phyloP scores from a whole-genome alignment of 169 alveolate species.

The Plasmodium ovale region DNA sequence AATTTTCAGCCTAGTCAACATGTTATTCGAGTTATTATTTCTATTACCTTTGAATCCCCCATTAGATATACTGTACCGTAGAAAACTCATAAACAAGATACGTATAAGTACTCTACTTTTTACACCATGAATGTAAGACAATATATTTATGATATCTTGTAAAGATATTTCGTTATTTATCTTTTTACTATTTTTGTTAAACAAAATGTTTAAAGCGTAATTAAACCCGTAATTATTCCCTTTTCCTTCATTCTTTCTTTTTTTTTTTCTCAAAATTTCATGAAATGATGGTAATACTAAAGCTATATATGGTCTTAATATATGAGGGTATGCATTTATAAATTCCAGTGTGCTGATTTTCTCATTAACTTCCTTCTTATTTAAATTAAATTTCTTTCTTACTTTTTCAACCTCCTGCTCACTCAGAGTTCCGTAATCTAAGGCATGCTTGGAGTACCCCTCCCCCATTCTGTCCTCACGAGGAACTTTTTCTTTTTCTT shows the following conservation, averaged over 20 bases:
- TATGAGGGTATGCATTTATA: constrained; percentile 45
- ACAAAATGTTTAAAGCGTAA: constrained; percentile 56
- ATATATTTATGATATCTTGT: constrained; percentile 71
- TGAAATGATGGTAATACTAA: constrained; percentile 67
- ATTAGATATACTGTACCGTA: constrained; percentile 38
- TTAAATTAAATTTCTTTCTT: constrained; percentile 53
- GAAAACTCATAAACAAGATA: constrained; percentile 45
- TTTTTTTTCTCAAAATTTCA: constrained; percentile 46
- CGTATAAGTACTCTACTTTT: constrained; percentile 35
- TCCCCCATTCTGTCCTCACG: constrained; percentile 78
- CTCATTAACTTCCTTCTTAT: constrained; percentile 57
- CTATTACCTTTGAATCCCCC: background rate
- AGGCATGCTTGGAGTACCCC: constrained; percentile 49
- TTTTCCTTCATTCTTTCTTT: background rate
- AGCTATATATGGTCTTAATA: constrained; percentile 72
- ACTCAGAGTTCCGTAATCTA: constrained; percentile 55
- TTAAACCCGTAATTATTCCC: constrained; percentile 41
- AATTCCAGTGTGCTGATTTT: constrained; percentile 46
- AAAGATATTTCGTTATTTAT: constrained; percentile 50
- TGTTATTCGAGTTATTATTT: background rate
- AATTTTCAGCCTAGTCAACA: background rate
- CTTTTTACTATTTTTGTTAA: constrained; percentile 54
- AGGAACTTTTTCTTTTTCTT: no score
- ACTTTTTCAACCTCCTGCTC: constrained; percentile 56
- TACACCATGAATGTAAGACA: constrained; percentile 27